Conservation (phyloP, 2,329 filamentous ascomycete genomes). For the Nemania serpens region DNA sequence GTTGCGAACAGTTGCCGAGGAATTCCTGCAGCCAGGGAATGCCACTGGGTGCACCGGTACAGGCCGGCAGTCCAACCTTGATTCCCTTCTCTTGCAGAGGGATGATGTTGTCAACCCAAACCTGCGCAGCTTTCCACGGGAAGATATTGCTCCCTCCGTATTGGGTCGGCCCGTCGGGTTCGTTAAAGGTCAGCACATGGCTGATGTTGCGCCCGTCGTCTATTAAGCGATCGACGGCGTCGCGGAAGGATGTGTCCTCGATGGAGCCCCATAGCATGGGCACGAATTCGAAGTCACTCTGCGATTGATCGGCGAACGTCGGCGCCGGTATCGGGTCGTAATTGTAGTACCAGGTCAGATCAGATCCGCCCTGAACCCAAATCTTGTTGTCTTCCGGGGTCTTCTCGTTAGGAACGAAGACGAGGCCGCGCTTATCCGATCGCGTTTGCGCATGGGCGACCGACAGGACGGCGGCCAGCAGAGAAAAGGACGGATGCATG, state of each 20-base stretch:
- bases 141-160: slow-evolving; percentile 67
- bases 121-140: slow-evolving; percentile 64
- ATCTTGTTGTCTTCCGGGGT: slow-evolving; percentile 66
- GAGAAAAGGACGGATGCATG: slow-evolving; percentile 27
- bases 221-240: slow-evolving; percentile 61
- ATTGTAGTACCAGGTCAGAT: slow-evolving; percentile 86
- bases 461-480: slow-evolving; percentile 21
- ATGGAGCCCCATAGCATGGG: slow-evolving; percentile 78
- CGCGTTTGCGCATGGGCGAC: slow-evolving; percentile 33
- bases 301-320: slow-evolving; percentile 52
- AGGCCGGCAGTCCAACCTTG: slow-evolving; percentile 71
- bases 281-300: slow-evolving; percentile 71
- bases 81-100: slow-evolving; percentile 68
- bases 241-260: slow-evolving; percentile 63
- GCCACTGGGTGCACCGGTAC: slow-evolving; percentile 64
- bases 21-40: slow-evolving; percentile 71
- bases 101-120: slow-evolving; percentile 74
- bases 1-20: slow-evolving; percentile 63
- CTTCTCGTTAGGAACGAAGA: slow-evolving; percentile 63
- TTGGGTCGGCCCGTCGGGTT: slow-evolving; percentile 65
- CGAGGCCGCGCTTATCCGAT: slow-evolving; percentile 70
- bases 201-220: slow-evolving; percentile 60
- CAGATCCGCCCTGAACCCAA: slow-evolving; percentile 62
- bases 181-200: slow-evolving; percentile 78
- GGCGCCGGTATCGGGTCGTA: slow-evolving; percentile 64